Percentiles rank a stretch among this genome's conserved stretches.
Evolutionary conservation across 768 basidiomycete genomes (phyloP).

Genomic region (Jaapia argillacea): DNA sequence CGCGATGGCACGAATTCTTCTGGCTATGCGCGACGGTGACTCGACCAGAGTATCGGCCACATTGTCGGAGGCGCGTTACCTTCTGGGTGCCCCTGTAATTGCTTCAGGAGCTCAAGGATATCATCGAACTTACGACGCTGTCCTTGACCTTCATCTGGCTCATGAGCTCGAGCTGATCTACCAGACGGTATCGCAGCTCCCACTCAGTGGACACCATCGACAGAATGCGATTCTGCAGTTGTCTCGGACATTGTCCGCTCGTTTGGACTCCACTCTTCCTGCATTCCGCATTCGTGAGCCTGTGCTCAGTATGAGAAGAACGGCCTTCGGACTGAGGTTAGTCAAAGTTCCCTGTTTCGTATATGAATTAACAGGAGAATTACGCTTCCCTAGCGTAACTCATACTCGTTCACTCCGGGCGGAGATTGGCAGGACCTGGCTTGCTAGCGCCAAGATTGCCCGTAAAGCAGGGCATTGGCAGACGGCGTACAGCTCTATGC

Average conservation of each 20-base stretch:
- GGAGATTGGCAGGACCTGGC: slow-evolving; percentile 81
- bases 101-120: slow-evolving; percentile 78
- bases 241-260: slow-evolving; percentile 41
- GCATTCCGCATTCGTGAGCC: slow-evolving; percentile 86
- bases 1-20: slow-evolving; percentile 68
- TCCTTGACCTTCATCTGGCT: slow-evolving; percentile 75
- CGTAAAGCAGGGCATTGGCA: slow-evolving; percentile 93
- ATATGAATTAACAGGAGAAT: not conserved
- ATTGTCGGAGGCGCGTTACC: slow-evolving; percentile 54
- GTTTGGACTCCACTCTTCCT: slow-evolving; percentile 73
- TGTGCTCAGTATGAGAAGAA: slow-evolving; percentile 80
- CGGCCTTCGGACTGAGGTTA: slow-evolving; percentile 41
- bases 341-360: slow-evolving; percentile 29
- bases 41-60: slow-evolving; percentile 32
- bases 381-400: not conserved
- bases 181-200: slow-evolving; percentile 30
- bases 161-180: slow-evolving; percentile 77
- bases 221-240: slow-evolving; percentile 20
- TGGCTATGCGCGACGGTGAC: slow-evolving; percentile 63
- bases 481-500: slow-evolving; percentile 90
- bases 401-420: slow-evolving; percentile 20
- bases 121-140: slow-evolving; percentile 77
- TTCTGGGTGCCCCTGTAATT: slow-evolving; percentile 72
- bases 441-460: slow-evolving; percentile 90
- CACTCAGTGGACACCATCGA: slow-evolving; percentile 25